Evolutionary conservation across 108 stramenopile genomes (phyloP).

Genomic region (Nitzschia sp.): DNA sequence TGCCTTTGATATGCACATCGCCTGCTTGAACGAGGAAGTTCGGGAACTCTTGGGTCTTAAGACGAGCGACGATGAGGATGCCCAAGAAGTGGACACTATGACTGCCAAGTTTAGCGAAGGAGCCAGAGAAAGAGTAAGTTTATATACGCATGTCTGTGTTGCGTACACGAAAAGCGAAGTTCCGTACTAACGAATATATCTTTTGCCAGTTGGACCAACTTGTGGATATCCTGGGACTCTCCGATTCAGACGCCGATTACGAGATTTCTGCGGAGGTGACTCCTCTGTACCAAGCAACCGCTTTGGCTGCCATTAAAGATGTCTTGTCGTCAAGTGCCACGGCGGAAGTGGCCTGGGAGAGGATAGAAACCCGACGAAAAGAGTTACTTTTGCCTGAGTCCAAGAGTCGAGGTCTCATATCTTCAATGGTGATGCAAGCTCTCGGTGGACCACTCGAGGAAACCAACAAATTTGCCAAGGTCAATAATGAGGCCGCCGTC

Average conservation of each 20-base stretch:
- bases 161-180: no score
- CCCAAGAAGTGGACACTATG: conserved; percentile 33
- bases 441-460: conserved; percentile 75
- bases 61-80: conserved; percentile 43
- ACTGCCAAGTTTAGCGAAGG: conserved; percentile 63
- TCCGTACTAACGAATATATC: no score
- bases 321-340: conserved; percentile 46
- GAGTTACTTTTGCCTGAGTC: conserved; percentile 70
- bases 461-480: conserved; percentile 69
- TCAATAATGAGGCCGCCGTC: conserved; percentile 79
- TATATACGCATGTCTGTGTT: no score
- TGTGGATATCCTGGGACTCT: conserved; percentile 62
- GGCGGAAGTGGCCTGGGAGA: conserved; percentile 70
- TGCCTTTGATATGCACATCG: conserved; percentile 73
- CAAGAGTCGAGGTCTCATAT: conserved; percentile 51
- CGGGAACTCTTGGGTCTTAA: conserved; percentile 57
- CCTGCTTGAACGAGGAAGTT: conserved; percentile 72
- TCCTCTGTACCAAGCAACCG: conserved; percentile 68
- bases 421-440: conserved; percentile 76
- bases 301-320: conserved; percentile 57
- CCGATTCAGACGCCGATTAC: conserved; percentile 63
- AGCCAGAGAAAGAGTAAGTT: conserved; percentile 69
- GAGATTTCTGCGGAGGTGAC: conserved; percentile 65
- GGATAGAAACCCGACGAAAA: conserved; percentile 62
- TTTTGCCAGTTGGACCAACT: conserved; percentile 62